Evolutionary conservation across 345 rosid genomes (phyloP).

Genomic region (Lenwebbia sp.): DNA sequence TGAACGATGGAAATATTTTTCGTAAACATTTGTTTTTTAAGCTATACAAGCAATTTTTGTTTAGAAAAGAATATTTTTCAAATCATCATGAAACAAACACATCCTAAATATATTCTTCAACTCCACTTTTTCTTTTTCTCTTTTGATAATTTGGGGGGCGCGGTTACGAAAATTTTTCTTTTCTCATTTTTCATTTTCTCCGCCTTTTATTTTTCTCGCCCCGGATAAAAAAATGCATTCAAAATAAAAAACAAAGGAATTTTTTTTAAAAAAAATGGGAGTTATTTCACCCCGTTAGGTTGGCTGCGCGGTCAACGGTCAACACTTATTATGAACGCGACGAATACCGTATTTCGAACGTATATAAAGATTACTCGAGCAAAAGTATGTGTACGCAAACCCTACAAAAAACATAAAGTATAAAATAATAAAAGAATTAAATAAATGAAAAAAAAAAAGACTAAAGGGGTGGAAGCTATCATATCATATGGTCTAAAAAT

Average conservation of each 20-base stretch:
- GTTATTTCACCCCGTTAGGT: background rate
- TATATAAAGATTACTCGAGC: too few species aligned
- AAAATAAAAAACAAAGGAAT: background rate
- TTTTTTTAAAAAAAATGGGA: background rate
- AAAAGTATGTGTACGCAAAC: too few species aligned
- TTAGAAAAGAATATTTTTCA: background rate
- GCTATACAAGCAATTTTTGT: background rate
- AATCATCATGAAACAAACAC: background rate
- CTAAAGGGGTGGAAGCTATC: too few species aligned
- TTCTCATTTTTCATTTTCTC: background rate
- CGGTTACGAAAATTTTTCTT: background rate
- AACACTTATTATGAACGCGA: background rate
- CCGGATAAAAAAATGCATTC: background rate
- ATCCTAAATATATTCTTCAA: background rate
- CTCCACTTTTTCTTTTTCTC: background rate
- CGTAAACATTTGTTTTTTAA: background rate
- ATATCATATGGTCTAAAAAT: too few species aligned
- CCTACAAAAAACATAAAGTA: too few species aligned
- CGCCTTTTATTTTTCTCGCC: background rate
- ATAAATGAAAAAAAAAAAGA: too few species aligned
- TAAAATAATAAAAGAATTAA: too few species aligned
- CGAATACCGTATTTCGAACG: background rate
- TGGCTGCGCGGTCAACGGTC: background rate
- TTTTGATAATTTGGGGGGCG: background rate
- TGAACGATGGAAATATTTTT: background rate